Evolutionary conservation across 257 asterid species (phyloP).

Genomic region (Paraleonurus japonicus): DNA sequence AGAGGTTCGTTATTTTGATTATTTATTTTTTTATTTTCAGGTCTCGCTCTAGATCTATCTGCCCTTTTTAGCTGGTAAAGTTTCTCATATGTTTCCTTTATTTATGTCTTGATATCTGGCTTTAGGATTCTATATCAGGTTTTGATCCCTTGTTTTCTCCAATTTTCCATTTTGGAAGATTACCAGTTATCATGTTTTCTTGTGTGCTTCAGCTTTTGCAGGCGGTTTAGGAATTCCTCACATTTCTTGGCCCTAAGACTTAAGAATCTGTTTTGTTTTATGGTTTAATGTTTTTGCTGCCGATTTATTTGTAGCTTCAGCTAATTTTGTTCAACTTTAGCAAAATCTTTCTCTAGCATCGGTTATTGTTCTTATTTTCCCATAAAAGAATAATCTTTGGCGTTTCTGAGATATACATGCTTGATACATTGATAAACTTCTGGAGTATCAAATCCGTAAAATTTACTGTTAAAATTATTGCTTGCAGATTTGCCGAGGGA

Average conservation of each 20-base stretch:
- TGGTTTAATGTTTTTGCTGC: no score
- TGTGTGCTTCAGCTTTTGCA: not conserved
- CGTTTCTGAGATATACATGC: not conserved
- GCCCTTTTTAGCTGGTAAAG: constrained; percentile 58
- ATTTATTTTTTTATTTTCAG: constrained; percentile 43
- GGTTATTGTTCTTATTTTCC: not conserved
- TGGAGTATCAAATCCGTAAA: not conserved
- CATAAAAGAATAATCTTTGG: not conserved
- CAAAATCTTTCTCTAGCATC: not conserved
- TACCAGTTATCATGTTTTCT: not conserved
- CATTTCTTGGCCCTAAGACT: no score
- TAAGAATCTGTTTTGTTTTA: no score
- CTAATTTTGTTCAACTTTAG: not conserved
- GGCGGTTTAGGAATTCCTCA: no score
- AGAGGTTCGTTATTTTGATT: constrained; percentile 20
- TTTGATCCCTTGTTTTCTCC: constrained; percentile 22
- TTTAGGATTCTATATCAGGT: constrained; percentile 15
- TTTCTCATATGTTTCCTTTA: constrained; percentile 15
- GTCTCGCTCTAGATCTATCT: constrained; percentile 67
- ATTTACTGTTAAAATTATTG: constrained; percentile 13
- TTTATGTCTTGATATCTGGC: constrained; percentile 21
- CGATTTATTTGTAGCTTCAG: no score
- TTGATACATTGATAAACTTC: not conserved
- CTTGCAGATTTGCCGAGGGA: constrained; percentile 47
- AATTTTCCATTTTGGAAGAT: not conserved